These are phyloP conservation scores for Globisporangium recalcitrans DNA, from an alignment of 352 stramenopile species.

Conservation along the genomic window DNA sequence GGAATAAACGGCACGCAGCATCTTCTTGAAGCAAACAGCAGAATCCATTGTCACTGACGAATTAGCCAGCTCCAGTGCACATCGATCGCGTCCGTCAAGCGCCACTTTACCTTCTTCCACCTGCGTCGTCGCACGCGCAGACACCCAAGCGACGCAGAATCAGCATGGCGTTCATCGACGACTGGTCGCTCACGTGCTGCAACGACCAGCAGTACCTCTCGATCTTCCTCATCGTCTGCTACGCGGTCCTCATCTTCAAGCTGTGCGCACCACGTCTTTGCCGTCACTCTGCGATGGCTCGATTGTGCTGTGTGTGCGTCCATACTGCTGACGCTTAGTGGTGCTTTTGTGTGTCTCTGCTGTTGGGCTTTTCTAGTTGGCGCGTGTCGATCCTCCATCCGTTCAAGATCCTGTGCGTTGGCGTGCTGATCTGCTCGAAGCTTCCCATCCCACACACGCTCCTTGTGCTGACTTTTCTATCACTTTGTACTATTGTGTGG, in stretches of 20 bases:
- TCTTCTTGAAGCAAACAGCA: background rate
- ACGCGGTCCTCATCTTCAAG: slow-evolving; percentile 85
- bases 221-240: slow-evolving; percentile 86
- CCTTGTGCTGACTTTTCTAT: background rate
- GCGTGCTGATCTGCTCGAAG: background rate
- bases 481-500: background rate
- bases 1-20: background rate
- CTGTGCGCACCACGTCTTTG: slow-evolving; percentile 41
- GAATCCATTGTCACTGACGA: background rate
- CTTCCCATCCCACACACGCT: background rate
- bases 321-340: background rate
- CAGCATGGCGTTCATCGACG: background rate
- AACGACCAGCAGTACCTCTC: slow-evolving; percentile 84
- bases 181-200: slow-evolving; percentile 60
- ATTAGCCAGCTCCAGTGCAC: background rate
- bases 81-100: too few relatives aligned
- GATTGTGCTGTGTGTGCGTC: background rate
- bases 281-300: too few relatives aligned
- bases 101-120: background rate
- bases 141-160: background rate
- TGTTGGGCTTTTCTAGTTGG: slow-evolving; percentile 48
- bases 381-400: slow-evolving; percentile 79
- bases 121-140: background rate
- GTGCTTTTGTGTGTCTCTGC: background rate
- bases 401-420: slow-evolving; percentile 85